phyloP scores from a whole-genome alignment of 2,329 filamentous ascomycete genomes.

The Fusarium lyarnte region DNA sequence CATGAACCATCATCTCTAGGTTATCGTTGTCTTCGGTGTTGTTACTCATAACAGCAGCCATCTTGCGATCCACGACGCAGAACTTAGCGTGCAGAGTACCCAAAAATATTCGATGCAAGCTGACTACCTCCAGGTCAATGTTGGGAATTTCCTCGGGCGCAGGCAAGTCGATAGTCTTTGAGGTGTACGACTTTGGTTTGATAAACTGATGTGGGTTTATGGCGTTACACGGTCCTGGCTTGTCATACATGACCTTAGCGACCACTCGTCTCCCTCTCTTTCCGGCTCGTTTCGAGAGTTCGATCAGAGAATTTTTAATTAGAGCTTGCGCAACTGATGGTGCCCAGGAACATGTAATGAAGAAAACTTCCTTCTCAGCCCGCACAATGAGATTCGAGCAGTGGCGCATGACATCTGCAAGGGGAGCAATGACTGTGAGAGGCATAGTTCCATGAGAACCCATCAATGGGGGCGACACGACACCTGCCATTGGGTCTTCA shows the following conservation, averaged over 20 bases:
- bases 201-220: constrained; percentile 73
- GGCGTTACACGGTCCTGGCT: constrained; percentile 71
- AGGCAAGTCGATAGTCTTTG: constrained; percentile 68
- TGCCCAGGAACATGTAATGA: constrained; percentile 82
- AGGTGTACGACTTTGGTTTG: constrained; percentile 65
- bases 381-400: constrained; percentile 80
- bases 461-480: constrained; percentile 63
- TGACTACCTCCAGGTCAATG: constrained; percentile 77
- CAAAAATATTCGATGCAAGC: constrained; percentile 74
- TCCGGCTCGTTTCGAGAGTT: constrained; percentile 73
- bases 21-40: constrained; percentile 85
- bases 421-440: constrained; percentile 68
- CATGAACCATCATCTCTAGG: constrained; percentile 80
- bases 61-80: constrained; percentile 77
- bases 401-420: constrained; percentile 74
- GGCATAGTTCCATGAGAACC: constrained; percentile 70
- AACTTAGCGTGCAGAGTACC: constrained; percentile 84
- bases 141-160: constrained; percentile 72
- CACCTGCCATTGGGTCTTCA: constrained; percentile 59
- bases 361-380: constrained; percentile 76
- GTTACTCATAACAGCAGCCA: constrained; percentile 79
- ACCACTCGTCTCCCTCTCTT: constrained; percentile 65
- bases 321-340: constrained; percentile 73
- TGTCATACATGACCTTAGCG: constrained; percentile 80
- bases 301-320: constrained; percentile 73